phyloP scores from a whole-genome alignment of 495 filamentous ascomycete species.

The Trichocladium uniseriatum region DNA sequence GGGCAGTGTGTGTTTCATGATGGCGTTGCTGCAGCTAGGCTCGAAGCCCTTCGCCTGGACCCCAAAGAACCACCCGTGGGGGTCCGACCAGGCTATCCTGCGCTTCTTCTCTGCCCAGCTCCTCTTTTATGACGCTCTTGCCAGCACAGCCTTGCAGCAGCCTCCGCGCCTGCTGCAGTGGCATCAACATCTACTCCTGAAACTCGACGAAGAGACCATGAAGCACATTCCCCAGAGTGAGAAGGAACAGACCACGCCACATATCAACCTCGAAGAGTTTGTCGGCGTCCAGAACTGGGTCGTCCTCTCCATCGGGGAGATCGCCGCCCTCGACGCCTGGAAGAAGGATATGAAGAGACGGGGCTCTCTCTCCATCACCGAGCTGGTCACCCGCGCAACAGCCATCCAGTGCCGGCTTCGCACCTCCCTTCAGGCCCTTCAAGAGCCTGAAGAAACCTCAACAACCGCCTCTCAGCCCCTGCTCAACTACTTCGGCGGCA shows the following conservation, averaged over 20 bases:
- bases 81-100: constrained; percentile 43
- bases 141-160: constrained; percentile 35
- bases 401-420: constrained; percentile 32
- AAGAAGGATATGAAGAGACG: constrained; percentile 35
- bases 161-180: constrained; percentile 34
- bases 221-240: constrained; percentile 10
- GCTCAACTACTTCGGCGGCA: constrained; percentile 1
- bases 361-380: constrained; percentile 37
- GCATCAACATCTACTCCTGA: constrained; percentile 29
- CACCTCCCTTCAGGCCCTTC: constrained; percentile 15
- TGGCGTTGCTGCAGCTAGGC: constrained; percentile 26
- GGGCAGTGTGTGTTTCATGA: constrained; percentile 20
- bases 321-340: constrained; percentile 42
- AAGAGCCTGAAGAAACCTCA: background rate
- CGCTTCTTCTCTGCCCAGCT: constrained; percentile 44
- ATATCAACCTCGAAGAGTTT: constrained; percentile 33
- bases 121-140: constrained; percentile 41
- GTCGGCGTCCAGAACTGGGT: constrained; percentile 42
- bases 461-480: constrained; percentile 4
- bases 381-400: constrained; percentile 36
- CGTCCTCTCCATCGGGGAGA: constrained; percentile 36
- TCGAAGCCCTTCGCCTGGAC: constrained; percentile 15
- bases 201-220: constrained; percentile 9
- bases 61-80: constrained; percentile 25
- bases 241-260: constrained; percentile 15